Conservation (phyloP, 2,329 filamentous ascomycete genomes). For the Myotisia sp. region DNA sequence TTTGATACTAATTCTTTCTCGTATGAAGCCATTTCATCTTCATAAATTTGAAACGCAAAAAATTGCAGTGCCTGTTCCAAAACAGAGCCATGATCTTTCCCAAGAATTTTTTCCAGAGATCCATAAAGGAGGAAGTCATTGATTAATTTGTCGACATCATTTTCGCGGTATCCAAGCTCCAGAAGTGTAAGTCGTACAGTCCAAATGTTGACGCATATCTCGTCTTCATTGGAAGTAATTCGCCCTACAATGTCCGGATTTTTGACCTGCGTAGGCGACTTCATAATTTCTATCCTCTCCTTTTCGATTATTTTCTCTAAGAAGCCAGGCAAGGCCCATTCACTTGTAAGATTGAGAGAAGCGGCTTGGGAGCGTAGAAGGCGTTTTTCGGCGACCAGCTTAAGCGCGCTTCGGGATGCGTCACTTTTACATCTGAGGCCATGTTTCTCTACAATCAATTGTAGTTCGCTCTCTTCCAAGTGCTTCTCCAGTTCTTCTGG, state of each 20-base stretch:
- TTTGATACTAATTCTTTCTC: conserved; percentile 32
- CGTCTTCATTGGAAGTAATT: conserved; percentile 51
- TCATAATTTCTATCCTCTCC: conserved; percentile 27
- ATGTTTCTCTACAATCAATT: conserved; percentile 73
- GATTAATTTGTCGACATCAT: conserved; percentile 50
- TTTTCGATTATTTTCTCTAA: conserved; percentile 63
- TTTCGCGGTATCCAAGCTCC: conserved; percentile 52
- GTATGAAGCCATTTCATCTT: conserved; percentile 59
- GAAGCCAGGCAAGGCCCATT: conserved; percentile 66
- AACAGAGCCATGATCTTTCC: conserved; percentile 63
- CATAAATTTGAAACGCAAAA: conserved; percentile 63
- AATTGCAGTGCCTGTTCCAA: conserved; percentile 79
- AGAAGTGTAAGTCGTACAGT: conserved; percentile 60
- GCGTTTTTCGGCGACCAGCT: conserved; percentile 73
- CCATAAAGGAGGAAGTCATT: conserved; percentile 54
- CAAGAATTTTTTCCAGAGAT: conserved; percentile 40
- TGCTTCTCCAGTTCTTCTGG: conserved; percentile 84
- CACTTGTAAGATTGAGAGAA: conserved; percentile 50
- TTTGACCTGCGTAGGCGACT: conserved; percentile 14
- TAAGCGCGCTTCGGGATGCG: conserved; percentile 57
- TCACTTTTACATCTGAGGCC: conserved; percentile 66
- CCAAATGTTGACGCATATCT: conserved; percentile 69
- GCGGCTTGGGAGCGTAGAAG: conserved; percentile 68
- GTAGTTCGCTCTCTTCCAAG: conserved; percentile 78
- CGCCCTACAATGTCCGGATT: conserved; percentile 13